Evolutionary conservation across 352 stramenopile species (phyloP).

Genomic region (Pythium utonaiense): DNA sequence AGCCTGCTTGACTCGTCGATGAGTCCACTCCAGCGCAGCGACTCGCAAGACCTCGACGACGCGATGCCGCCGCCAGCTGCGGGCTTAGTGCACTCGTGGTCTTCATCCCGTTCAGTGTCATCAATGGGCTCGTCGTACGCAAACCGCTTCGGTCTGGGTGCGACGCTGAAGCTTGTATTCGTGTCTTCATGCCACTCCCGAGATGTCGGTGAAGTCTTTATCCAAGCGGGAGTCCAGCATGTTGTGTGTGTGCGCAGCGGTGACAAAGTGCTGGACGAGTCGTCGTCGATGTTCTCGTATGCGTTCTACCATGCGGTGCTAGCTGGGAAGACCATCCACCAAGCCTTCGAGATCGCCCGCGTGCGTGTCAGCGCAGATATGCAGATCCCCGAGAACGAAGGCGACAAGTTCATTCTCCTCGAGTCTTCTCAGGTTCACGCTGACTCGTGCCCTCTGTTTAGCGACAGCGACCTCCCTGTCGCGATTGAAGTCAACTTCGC

Average conservation of each 20-base stretch:
- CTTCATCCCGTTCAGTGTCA: conserved; percentile 21
- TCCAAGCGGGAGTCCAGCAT: conserved; percentile 68
- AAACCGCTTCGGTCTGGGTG: conserved; percentile 26
- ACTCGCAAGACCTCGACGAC: conserved; percentile 16
- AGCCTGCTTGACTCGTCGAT: neutral
- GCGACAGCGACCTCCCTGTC: conserved; percentile 20
- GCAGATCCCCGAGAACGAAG: conserved; percentile 53
- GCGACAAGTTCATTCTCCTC: conserved; percentile 76
- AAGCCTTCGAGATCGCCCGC: conserved; percentile 72
- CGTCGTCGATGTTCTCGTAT: conserved; percentile 71
- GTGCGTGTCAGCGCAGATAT: conserved; percentile 70
- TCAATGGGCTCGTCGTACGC: conserved; percentile 27
- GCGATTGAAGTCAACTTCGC: conserved; percentile 54
- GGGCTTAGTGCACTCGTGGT: neutral
- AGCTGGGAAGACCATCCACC: conserved; percentile 64
- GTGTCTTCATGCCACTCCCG: conserved; percentile 78
- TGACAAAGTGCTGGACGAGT: conserved; percentile 62
- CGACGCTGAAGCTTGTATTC: conserved; percentile 75
- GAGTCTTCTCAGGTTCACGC: conserved; percentile 63
- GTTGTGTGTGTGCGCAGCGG: conserved; percentile 78
- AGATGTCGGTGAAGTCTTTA: conserved; percentile 78
- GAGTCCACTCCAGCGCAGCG: conserved; percentile 1
- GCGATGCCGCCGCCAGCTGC: neutral
- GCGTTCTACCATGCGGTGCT: conserved; percentile 78
- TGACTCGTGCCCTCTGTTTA: conserved; percentile 42